Evolutionary conservation across 1,139 yeast species (phyloP), one percentile per base, ranked within the genome.

Genomic region (Spathaspora sp.): DNA sequence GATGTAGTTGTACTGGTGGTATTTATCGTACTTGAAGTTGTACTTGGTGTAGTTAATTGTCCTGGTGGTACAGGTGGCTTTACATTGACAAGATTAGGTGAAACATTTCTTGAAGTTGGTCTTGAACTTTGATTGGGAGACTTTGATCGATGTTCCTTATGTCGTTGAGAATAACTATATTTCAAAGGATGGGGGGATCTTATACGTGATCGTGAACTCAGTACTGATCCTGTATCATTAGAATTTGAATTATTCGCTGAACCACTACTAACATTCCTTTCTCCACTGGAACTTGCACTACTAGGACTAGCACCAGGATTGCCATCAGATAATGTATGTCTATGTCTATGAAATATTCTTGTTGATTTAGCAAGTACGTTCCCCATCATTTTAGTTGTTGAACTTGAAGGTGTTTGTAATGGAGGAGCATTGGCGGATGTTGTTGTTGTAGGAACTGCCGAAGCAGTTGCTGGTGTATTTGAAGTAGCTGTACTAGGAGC

Each of bases 91-190:
- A 37, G 13, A 37, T 37, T 37, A 37, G 70, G 70, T 2, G 69
- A 61, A 0, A 52, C 60, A 0, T 70, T 67, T 34, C 68, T 43
- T 33, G 49, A 47, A 16, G 44, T 47, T 16, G 38, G 34, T 29
- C 34, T 34, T 16, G 43, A 24, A 10, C 43, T 11, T 9, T 36
- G 15, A 24, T 39, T 42, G 13, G 57, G 57, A 11, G 67, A 63
- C 46, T 64, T 68, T 1, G 74, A 65, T 25, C 75, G 53, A 46
- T 65, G 60, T 42, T 65, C 67, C 39, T 61, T 66, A 17, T 69
- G 70, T 42, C 64, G 73, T 41, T 60, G 61, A 1, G 72, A 65
- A 53, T 71, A 70, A 2, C 71, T 59, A 43, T 64, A 64, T 37
- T 62, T 58, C 27, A 58, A 51, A 1, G 59, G 57, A 37, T 54